Evolutionary conservation across 2,329 filamentous ascomycete genomes (phyloP).

Genomic region (Sordariomycetes sp.): DNA sequence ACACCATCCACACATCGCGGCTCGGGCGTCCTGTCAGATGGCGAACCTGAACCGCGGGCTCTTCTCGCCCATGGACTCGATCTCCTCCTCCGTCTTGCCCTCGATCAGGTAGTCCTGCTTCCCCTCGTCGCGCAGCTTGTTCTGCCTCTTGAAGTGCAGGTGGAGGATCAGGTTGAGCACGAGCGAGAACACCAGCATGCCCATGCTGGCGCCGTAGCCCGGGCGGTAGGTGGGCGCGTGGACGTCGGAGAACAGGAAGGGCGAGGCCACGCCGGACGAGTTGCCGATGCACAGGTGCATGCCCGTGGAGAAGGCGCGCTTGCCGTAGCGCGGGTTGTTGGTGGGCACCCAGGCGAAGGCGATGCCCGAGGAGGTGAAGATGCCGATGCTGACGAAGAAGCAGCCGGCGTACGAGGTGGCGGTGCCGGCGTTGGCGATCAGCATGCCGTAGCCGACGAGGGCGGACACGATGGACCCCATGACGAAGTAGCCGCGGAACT

Average conservation of each 20-base stretch:
- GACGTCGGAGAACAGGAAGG: conserved; percentile 38
- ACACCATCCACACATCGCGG: too few relatives aligned
- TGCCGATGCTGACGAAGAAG: conserved; percentile 49
- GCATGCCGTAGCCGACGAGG: conserved; percentile 46
- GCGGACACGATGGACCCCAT: conserved; percentile 36
- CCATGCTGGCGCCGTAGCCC: conserved; percentile 41
- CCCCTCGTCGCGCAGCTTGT: conserved; percentile 22
- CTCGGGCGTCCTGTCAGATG: conserved; percentile 5
- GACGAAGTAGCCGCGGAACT: conserved; percentile 44
- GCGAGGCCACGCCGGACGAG: conserved; percentile 49
- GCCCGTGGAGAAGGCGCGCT: conserved; percentile 50
- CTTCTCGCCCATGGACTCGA: conserved; percentile 29
- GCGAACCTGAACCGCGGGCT: conserved; percentile 21
- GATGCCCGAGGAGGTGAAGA: conserved; percentile 34
- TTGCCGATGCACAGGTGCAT: conserved; percentile 54
- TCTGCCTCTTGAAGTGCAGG: conserved; percentile 20
- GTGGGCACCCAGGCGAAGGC: conserved; percentile 32
- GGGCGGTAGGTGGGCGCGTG: conserved; percentile 33
- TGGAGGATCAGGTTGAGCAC: conserved; percentile 15
- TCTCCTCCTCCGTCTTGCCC: conserved; percentile 27
- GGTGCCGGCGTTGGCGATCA: conserved; percentile 42
- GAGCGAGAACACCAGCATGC: conserved; percentile 27
- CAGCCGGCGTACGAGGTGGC: conserved; percentile 52
- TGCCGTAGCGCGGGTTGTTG: conserved; percentile 54
- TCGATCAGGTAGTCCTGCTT: conserved; percentile 27